Conservation (phyloP, 2,329 filamentous ascomycete genomes). For the Apiospora marii region DNA sequence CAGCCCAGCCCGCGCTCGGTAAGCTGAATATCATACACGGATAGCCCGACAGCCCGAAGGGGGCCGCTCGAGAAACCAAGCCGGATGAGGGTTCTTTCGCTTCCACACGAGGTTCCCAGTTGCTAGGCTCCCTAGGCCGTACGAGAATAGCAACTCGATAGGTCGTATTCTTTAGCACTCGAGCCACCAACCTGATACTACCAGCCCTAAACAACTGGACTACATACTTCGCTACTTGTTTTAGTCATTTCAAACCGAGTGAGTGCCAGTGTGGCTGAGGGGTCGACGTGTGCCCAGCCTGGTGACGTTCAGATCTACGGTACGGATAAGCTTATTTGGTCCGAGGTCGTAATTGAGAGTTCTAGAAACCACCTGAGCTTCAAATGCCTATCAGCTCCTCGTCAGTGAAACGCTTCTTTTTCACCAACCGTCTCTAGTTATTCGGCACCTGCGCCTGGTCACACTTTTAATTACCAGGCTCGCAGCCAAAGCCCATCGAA, state of each 20-base stretch:
- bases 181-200: constrained; percentile 15
- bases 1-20: constrained; percentile 6
- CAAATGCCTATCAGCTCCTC: neutral
- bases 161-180: neutral
- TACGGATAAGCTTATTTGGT: constrained; percentile 17
- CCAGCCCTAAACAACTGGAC: neutral
- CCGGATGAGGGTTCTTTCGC: neutral
- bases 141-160: constrained; percentile 8
- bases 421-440: neutral
- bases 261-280: neutral
- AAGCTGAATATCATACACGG: constrained; percentile 16
- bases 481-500: neutral
- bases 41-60: neutral
- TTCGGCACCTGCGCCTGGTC: neutral
- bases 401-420: neutral
- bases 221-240: neutral
- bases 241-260: neutral
- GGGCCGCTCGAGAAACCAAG: neutral
- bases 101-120: neutral
- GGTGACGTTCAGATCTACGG: neutral
- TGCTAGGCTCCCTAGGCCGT: neutral
- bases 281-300: neutral
- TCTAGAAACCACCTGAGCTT: constrained; percentile 10
- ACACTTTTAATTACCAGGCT: neutral
- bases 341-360: constrained; percentile 8